Evolutionary conservation across 768 basidiomycete species (phyloP).

Genomic region (Lactifluus echinatus): DNA sequence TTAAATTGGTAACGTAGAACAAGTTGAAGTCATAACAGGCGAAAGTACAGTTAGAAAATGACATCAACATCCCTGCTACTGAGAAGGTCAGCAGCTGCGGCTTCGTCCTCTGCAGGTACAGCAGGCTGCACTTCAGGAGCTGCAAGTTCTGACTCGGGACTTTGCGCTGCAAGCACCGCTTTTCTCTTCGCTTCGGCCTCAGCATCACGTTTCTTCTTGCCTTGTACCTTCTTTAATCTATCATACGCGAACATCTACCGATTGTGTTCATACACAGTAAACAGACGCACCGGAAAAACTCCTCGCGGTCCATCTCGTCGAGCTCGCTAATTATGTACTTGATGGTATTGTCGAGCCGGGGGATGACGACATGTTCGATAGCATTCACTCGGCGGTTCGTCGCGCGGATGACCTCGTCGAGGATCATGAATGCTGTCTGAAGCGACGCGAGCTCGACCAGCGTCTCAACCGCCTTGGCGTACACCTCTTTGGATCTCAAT

Average conservation of each 20-base stretch:
- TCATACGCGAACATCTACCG: background rate
- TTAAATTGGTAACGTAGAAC: background rate
- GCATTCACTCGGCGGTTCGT: conserved; percentile 98
- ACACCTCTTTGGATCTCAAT: conserved; percentile 89
- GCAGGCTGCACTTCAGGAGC: background rate
- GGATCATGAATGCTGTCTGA: conserved; percentile 95
- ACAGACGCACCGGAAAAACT: conserved; percentile 70
- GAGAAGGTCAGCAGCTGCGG: conserved; percentile 51
- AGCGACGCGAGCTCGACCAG: conserved; percentile 94
- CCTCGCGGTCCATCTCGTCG: conserved; percentile 97
- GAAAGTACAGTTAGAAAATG: conserved; percentile 57
- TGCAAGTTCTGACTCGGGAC: conserved; percentile 6
- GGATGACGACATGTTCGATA: conserved; percentile 95
- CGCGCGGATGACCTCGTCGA: conserved; percentile 98
- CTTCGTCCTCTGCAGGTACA: conserved; percentile 21
- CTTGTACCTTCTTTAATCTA: conserved; percentile 94
- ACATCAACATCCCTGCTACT: conserved; percentile 87
- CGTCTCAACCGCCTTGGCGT: conserved; percentile 95
- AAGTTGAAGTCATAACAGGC: conserved; percentile 3
- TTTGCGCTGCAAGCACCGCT: conserved; percentile 9
- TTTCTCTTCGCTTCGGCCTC: conserved; percentile 24
- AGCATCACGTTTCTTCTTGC: conserved; percentile 87
- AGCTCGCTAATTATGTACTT: conserved; percentile 96
- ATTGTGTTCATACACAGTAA: background rate
- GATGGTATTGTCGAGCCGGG: conserved; percentile 93